Conservation (phyloP, 345 rosid species). For the Noccaea bulbosa region DNA sequence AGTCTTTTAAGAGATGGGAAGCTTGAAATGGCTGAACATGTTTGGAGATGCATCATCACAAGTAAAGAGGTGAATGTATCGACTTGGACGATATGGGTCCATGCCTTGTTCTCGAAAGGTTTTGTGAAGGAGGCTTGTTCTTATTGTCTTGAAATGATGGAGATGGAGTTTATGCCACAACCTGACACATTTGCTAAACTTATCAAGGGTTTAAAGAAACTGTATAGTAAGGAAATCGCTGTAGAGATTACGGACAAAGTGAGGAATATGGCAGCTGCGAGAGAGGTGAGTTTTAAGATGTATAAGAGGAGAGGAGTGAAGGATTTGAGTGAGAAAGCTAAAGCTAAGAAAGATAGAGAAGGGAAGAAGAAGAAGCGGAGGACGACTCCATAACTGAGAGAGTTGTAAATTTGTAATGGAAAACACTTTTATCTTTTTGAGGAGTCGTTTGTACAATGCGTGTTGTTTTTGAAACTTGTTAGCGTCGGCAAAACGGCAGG, state of each 20-base stretch:
- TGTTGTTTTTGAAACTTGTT: constrained; percentile 9
- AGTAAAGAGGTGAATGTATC: constrained; percentile 69
- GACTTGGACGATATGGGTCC: constrained; percentile 96
- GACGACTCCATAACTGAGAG: constrained; percentile 44
- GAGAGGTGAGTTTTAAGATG: constrained; percentile 82
- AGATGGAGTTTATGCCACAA: constrained; percentile 78
- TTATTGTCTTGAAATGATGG: constrained; percentile 93
- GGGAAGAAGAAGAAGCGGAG: constrained; percentile 67
- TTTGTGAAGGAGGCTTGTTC: constrained; percentile 86
- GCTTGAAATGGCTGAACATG: constrained; percentile 81
- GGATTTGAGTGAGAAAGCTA: constrained; percentile 64
- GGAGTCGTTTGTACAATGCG: constrained; percentile 3
- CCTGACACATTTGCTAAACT: constrained; percentile 90
- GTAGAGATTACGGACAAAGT: constrained; percentile 92
- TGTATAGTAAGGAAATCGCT: constrained; percentile 75
- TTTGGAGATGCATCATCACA: constrained; percentile 71
- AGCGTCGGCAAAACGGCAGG: constrained; percentile 41
- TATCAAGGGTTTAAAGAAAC: constrained; percentile 75
- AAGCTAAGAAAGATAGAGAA: constrained; percentile 57
- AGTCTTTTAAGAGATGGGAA: constrained; percentile 66
- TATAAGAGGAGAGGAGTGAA: constrained; percentile 90
- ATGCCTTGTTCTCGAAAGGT: constrained; percentile 77
- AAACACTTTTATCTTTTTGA: not conserved
- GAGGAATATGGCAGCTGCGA: constrained; percentile 85
- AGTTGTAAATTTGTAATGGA: not conserved